Evolutionary conservation across 2,329 filamentous ascomycete genomes (phyloP).

Genomic region (Davidsoniella neocaledoniae): DNA sequence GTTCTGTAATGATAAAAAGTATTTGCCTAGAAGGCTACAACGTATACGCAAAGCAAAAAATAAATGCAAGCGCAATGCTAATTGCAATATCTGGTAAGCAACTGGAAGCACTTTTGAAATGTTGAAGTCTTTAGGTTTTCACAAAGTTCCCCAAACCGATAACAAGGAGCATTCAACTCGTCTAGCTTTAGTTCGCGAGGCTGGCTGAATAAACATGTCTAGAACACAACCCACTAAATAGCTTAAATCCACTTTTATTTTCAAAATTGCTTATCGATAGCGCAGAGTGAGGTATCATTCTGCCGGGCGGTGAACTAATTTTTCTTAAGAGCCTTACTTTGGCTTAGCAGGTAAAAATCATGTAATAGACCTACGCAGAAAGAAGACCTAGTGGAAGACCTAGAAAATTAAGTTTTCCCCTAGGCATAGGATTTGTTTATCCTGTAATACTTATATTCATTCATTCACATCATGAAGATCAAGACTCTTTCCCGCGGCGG

Average conservation of each 20-base stretch:
- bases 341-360: too few relatives aligned
- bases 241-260: neutral
- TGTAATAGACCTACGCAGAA: too few relatives aligned
- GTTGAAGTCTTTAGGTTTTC: too few relatives aligned
- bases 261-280: conserved; percentile 7
- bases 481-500: conserved; percentile 52
- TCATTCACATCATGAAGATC: conserved; percentile 29
- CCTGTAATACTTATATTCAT: neutral
- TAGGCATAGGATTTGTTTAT: neutral
- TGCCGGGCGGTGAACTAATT: conserved; percentile 12
- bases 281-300: conserved; percentile 8
- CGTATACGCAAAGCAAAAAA: neutral
- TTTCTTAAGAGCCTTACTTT: conserved; percentile 5
- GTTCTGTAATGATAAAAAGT: neutral
- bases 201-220: neutral
- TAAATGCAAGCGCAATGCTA: neutral
- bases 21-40: neutral
- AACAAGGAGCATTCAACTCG: neutral
- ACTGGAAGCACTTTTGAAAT: too few relatives aligned
- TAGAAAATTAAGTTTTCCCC: too few relatives aligned
- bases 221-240: neutral
- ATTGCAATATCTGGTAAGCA: too few relatives aligned
- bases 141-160: too few relatives aligned
- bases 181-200: neutral
- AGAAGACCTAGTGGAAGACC: too few relatives aligned